Base-by-base conservation (phyloP, 1,284 basidiomycete species). In the Fomitopsis pinicola region DNA sequence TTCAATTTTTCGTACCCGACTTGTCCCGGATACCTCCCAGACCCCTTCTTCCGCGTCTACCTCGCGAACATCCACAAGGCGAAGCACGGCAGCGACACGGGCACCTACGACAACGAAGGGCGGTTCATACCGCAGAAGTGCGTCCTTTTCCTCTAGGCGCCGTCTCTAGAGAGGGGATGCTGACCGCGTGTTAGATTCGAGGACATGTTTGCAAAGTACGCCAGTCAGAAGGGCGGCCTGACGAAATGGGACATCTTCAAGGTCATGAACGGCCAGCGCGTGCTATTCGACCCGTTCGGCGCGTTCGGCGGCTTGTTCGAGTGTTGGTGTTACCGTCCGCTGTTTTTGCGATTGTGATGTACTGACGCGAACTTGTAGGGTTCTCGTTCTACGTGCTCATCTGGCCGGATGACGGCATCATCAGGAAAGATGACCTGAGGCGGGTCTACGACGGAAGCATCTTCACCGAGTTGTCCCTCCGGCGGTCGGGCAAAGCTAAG, bases 371-470 rank as follows among this genome's bases (percentile, higher is more conserved):
- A 42, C 30, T 0, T 28, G 2, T 44, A 71, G 83, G 78, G 81
- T 64, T 73, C 17, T 73, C 80, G 36, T 78, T 80, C 0, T 86
- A 81, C 64, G 57, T 82, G 36, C 58, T 83, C 55, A 66, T 85
- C 19, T 80, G 77, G 78, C 82, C 82, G 0, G 66, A 68, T 15
- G 79, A 82, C 59, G 78, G 81, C 5, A 64, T 75, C 42, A 69
- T 85, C 66, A 76, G 69, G 62, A 82, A 79, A 66, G 80, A 82
- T 42, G 81, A 85, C 61, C 69, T 84, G 6, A 76, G 76, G n/a
- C 77, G 68, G 19, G 72, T 82, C 6, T 81, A 78, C 64, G 77
- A 82, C 63, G 81, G 72, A 3, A 72, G 71, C 58, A 69, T 70
- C 52, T 73, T 73, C 61, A 59, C 50, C 56, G 69, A 70, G 36